These are phyloP conservation scores for Wickerhamomyces sp. DNA, from an alignment of 1,139 yeast genomes.

Conservation along the genomic window DNA sequence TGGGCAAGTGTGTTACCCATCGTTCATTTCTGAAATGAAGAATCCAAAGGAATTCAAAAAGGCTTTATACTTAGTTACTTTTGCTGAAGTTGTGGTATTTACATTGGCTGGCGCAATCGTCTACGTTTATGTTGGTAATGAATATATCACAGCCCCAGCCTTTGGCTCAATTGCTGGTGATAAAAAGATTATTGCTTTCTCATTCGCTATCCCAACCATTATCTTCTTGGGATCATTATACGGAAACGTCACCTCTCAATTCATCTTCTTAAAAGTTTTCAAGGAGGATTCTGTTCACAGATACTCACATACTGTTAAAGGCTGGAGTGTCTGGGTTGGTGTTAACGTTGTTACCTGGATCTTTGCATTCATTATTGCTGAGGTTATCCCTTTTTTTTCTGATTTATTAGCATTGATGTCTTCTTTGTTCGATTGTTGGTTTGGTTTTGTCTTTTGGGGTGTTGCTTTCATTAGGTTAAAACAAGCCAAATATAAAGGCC, in stretches of 20 bases:
- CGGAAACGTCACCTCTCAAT: slow-evolving; percentile 50
- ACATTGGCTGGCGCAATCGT: slow-evolving; percentile 52
- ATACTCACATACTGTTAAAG: slow-evolving; percentile 42
- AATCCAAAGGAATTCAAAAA: slow-evolving; percentile 54
- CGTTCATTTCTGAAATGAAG: slow-evolving; percentile 58
- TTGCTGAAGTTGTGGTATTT: slow-evolving; percentile 45
- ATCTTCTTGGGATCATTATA: slow-evolving; percentile 53
- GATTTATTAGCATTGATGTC: slow-evolving; percentile 57
- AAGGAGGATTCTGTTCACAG: slow-evolving; percentile 39
- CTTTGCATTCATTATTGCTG: slow-evolving; percentile 54
- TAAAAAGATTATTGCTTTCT: slow-evolving; percentile 50
- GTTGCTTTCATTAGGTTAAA: slow-evolving; percentile 48
- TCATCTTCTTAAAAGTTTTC: slow-evolving; percentile 44
- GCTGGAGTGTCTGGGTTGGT: slow-evolving; percentile 51
- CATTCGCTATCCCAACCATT: slow-evolving; percentile 59
- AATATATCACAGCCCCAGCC: slow-evolving; percentile 55
- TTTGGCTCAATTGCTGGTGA: slow-evolving; percentile 46
- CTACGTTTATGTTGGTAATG: slow-evolving; percentile 54
- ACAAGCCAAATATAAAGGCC: slow-evolving; percentile 26
- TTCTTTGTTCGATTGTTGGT: slow-evolving; percentile 63
- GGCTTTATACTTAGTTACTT: slow-evolving; percentile 49
- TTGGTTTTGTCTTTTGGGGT: slow-evolving; percentile 66
- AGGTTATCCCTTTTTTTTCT: slow-evolving; percentile 59
- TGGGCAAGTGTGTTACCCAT: slow-evolving; percentile 60
- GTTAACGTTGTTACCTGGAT: slow-evolving; percentile 44